Evolutionary conservation across 2,329 filamentous ascomycete genomes (phyloP), one percentile per base, ranked within the genome.

Genomic region (Rhexocercosporidium sp.): DNA sequence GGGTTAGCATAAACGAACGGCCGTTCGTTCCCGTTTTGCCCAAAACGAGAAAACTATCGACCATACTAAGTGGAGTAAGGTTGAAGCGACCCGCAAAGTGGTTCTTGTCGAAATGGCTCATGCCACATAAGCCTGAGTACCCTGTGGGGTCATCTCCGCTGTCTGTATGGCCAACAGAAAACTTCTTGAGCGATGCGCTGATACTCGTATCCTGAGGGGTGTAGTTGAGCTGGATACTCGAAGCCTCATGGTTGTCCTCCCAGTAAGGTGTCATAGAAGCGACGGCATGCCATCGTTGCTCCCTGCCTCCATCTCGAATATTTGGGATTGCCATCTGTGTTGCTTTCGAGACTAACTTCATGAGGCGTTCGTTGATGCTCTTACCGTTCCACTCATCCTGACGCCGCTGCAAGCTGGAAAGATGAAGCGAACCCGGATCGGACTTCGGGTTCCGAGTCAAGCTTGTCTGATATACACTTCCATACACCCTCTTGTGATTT

Each of bases 41-140:
- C n/a, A n/a, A n/a, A n/a, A n/a, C n/a, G n/a, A n/a, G n/a, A n/a
- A n/a, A n/a, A n/a, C n/a, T n/a, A n/a, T n/a, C n/a, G n/a, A n/a
- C n/a, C 34, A 59, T 7, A 1, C 25, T 25, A 3, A 59, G 22
- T 6, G 37, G 34, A 27, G 22, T 44, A 8, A 59, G 34, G 18
- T 59, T 44, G 39, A 59, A 59, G 20, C 56, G 34, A 18, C 37
- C 56, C 11, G 34, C 56, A 22, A 59, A 59, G 20, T 39, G 34
- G 20, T 44, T 39, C 14, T 59, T 34, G 29, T 59, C 37, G 11
- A 25, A 27, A 18, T 59, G 56, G 2, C 34, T n/a, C 56, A 59
- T 59, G 6, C 14, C 11, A 12, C 34, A 29, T 3, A 59, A 18
- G 31, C n/a, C 56, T 6, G 56, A 59, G 25, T 41, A 59, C 16